These are phyloP conservation scores for Sporothrix euskadiensis DNA, from an alignment of 2,329 filamentous ascomycete species.

Conservation along the genomic window DNA sequence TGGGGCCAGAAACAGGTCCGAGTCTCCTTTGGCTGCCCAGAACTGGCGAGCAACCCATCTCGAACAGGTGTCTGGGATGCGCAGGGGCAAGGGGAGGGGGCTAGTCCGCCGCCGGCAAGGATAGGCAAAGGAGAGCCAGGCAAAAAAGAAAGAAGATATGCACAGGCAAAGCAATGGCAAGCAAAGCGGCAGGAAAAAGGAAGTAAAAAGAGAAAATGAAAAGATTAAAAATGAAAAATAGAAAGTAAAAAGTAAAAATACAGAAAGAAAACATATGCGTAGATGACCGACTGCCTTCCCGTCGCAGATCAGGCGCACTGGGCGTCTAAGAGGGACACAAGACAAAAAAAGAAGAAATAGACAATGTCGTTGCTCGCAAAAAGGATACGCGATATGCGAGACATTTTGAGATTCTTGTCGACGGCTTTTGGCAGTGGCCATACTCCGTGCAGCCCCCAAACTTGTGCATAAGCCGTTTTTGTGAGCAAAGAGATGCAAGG, in stretches of 20 bases:
- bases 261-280: not conserved
- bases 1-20: constrained; percentile 7
- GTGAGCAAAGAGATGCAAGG: not conserved
- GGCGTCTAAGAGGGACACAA: not conserved
- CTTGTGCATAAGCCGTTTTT: not conserved
- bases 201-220: not conserved
- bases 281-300: constrained; percentile 3
- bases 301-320: constrained; percentile 5
- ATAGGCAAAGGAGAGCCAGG: not conserved
- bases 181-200: not conserved
- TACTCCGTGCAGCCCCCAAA: not conserved
- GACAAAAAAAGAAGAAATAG: not conserved
- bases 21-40: not conserved
- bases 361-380: not conserved
- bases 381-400: not conserved
- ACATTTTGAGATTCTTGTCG: not conserved
- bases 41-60: not conserved
- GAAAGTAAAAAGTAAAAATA: too few relatives aligned
- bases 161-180: not conserved
- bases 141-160: not conserved
- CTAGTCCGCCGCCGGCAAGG: not conserved
- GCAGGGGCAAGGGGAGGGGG: not conserved
- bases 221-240: not conserved
- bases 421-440: not conserved
- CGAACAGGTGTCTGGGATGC: constrained; percentile 18